Evolutionary conservation across 1,284 basidiomycete species (phyloP), one percentile per base, ranked within the genome.

Genomic region (Fomes fomentarius): DNA sequence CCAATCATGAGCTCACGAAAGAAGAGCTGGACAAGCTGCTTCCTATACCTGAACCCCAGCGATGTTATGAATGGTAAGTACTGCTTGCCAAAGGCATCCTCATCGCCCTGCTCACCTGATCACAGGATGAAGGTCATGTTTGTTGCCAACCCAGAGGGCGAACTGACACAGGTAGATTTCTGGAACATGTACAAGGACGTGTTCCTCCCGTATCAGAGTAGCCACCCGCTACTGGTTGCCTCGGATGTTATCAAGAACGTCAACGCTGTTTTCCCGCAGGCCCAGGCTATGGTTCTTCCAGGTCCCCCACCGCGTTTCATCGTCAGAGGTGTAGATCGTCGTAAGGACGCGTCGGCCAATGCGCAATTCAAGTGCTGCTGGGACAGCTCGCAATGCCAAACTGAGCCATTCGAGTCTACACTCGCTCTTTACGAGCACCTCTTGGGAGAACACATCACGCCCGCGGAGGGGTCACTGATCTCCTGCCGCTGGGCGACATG

Each of bases 161-260:
- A 94, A 64, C 75, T 95, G 42, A 93, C 93, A 0, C 93, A 96
- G 71, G 91, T 94, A 50, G 90, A 92, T 58, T 91, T 96, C 60
- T 96, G 93, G 93, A 91, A 83, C 53, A 76, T 93, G 12, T 96
- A 96, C 73, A 89, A 89, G 64, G 87, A 91, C 55, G 78, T 75
- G 0, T 91, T 90, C 64, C 72, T 76, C 11, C 81, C 80, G 1
- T 79, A 76, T 60, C 69, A 76, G 52, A 82, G 85, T 8, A 76
- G 77, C 40, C 74, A 80, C 53, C 79, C 80, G 8, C 74, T 90
- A 47, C 82, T 91, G 17, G 83, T 84, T 1, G 93, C 93, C 0
- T 88, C 91, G 2, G 93, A 95, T 41, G 88, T 95, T 41, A 96
- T 96, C 67, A 93, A 94, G 67, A 89, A 88, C 56, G 89, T 93